Percentiles rank a stretch among this genome's conserved stretches.
Conservation (phyloP, 768 basidiomycete species). For the Russula foetens region DNA sequence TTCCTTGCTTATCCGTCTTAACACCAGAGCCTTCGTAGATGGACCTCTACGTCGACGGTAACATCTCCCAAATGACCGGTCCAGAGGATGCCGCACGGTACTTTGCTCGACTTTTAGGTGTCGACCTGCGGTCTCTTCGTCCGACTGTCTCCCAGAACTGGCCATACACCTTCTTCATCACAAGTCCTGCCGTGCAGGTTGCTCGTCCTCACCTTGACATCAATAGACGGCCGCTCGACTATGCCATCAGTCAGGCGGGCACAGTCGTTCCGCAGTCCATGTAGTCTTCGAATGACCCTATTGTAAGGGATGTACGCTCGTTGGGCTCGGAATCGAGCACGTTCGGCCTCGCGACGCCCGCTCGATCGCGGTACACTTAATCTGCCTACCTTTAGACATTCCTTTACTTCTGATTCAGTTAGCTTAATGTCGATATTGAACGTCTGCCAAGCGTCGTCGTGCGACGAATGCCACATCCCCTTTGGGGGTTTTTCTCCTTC, state of each 20-base stretch:
- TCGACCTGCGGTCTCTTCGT: neutral
- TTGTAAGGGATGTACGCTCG: too few species aligned
- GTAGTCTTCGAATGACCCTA: too few species aligned
- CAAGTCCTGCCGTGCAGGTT: neutral
- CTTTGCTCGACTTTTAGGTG: neutral
- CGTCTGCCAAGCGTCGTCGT: too few species aligned
- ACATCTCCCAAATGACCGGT: neutral
- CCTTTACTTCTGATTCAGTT: too few species aligned
- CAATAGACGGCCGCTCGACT: neutral
- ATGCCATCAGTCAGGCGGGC: neutral
- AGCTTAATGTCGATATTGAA: too few species aligned
- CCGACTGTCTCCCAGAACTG: neutral
- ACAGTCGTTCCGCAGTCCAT: conserved; percentile 3
- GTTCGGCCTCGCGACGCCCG: too few species aligned
- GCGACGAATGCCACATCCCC: too few species aligned
- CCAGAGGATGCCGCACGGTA: neutral
- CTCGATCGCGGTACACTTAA: too few species aligned
- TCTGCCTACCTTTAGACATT: too few species aligned
- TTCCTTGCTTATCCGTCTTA: neutral
- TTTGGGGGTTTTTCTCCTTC: too few species aligned
- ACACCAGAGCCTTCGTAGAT: conserved; percentile 21
- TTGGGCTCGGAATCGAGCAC: too few species aligned
- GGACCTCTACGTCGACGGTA: neutral
- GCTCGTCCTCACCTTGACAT: too few species aligned
- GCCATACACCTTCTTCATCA: neutral